Percentiles rank a stretch among this genome's conserved stretches.
Evolutionary conservation across 495 filamentous ascomycete species (phyloP).

Genomic region (Aspergillus bridgeri): DNA sequence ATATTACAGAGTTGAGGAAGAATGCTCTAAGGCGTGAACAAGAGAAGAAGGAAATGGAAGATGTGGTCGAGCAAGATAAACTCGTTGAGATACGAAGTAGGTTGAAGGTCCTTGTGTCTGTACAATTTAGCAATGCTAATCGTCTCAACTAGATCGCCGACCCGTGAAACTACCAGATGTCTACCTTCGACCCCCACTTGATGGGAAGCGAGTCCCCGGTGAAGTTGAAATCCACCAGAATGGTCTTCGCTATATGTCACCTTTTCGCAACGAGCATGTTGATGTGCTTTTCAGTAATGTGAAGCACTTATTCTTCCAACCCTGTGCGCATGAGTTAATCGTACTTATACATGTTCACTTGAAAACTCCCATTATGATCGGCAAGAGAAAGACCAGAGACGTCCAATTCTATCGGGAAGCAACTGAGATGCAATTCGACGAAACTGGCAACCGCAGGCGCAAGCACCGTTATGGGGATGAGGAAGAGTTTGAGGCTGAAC

Average conservation of each 20-base stretch:
- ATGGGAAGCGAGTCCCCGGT: constrained; percentile 92
- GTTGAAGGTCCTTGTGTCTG: constrained; percentile 22
- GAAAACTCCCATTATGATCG: constrained; percentile 96
- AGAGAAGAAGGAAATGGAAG: constrained; percentile 99
- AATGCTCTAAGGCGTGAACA: constrained; percentile 85
- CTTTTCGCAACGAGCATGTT: constrained; percentile 77
- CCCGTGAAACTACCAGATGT: constrained; percentile 84
- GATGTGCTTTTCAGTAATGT: constrained; percentile 98
- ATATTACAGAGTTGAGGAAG: constrained; percentile 93
- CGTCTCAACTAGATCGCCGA: constrained; percentile 65
- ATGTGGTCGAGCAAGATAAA: constrained; percentile 99
- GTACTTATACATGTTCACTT: constrained; percentile 98
- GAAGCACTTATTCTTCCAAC: constrained; percentile 98
- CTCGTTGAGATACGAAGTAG: constrained; percentile 84
- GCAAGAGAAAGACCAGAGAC: constrained; percentile 98
- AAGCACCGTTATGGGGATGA: constrained; percentile 99
- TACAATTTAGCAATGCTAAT: constrained; percentile 5
- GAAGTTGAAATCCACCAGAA: constrained; percentile 98
- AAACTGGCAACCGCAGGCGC: constrained; percentile 95
- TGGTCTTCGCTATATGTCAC: constrained; percentile 92
- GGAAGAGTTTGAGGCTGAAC: constrained; percentile 97
- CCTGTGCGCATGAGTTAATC: constrained; percentile 90
- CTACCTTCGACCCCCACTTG: constrained; percentile 88
- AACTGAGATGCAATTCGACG: constrained; percentile 97
- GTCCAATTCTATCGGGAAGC: constrained; percentile 98